Conservation (phyloP, 2,329 filamentous ascomycete genomes). For the Biscogniauxia marginata region DNA sequence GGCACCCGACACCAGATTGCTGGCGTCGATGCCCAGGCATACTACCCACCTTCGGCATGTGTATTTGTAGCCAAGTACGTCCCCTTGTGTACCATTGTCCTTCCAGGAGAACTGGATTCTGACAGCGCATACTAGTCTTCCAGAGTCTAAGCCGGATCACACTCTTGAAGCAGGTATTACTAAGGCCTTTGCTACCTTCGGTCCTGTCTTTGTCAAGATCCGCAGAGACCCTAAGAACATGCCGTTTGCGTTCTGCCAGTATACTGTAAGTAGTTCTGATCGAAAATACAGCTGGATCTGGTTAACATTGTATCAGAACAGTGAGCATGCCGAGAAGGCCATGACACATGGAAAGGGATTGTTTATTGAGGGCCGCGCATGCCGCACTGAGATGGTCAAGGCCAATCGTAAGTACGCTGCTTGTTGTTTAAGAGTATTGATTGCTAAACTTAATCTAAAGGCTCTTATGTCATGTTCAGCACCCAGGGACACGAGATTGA, state of each 20-base stretch:
- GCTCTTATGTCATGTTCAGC: constrained; percentile 48
- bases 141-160: constrained; percentile 47
- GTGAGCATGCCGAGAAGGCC: constrained; percentile 49
- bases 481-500: constrained; percentile 38
- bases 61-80: constrained; percentile 67
- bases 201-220: constrained; percentile 62
- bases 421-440: background rate
- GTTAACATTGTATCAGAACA: constrained; percentile 40
- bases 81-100: background rate
- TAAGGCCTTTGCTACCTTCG: constrained; percentile 51
- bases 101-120: background rate
- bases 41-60: constrained; percentile 55
- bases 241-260: constrained; percentile 66
- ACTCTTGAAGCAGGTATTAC: constrained; percentile 54
- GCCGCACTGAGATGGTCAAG: constrained; percentile 59
- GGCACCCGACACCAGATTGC: constrained; percentile 24
- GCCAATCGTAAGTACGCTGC: constrained; percentile 50
- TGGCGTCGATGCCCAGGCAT: constrained; percentile 49
- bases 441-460: constrained; percentile 38
- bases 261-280: constrained; percentile 46
- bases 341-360: constrained; percentile 45
- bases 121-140: constrained; percentile 42
- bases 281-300: background rate
- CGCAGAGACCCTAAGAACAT: constrained; percentile 56
- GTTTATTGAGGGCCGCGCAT: constrained; percentile 54